Conservation (phyloP, 441 rosid genomes). For the Mallotus repandus region DNA sequence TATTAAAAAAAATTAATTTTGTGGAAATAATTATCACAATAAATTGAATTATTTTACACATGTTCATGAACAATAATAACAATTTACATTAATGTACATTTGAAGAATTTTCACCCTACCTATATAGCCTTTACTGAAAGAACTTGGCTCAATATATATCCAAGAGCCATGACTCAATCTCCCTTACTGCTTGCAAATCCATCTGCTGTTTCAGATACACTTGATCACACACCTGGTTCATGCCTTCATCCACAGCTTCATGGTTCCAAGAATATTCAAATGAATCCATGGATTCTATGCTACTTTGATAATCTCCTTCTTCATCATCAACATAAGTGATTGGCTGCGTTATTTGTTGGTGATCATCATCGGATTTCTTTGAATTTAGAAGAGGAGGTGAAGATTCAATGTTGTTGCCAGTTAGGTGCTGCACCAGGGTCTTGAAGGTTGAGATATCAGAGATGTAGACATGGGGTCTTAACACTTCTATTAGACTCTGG, state of each 20-base stretch:
- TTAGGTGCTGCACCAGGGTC: constrained; percentile 12
- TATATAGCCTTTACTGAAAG: no score
- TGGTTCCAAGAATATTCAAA: not conserved
- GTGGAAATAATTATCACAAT: no score
- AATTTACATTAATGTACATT: no score
- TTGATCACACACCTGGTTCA: not conserved
- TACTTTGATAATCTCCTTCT: not conserved
- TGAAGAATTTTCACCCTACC: no score
- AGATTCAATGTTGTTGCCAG: not conserved
- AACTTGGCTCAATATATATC: not conserved
- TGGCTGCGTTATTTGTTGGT: not conserved
- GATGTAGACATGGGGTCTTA: not conserved
- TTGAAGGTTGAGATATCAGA: constrained; percentile 5
- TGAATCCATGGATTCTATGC: no score
- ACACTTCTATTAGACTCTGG: not conserved
- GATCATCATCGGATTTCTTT: not conserved
- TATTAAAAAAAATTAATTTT: no score
- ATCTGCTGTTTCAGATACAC: not conserved
- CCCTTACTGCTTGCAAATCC: constrained; percentile 5
- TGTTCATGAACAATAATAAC: no score
- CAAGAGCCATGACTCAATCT: constrained; percentile 17
- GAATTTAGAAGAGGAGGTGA: not conserved
- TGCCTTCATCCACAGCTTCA: not conserved
- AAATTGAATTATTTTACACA: no score
- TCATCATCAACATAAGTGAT: not conserved